Evolutionary conservation across 2,329 filamentous ascomycete species (phyloP).

Genomic region (Parasarocladium wereldwijsianum): DNA sequence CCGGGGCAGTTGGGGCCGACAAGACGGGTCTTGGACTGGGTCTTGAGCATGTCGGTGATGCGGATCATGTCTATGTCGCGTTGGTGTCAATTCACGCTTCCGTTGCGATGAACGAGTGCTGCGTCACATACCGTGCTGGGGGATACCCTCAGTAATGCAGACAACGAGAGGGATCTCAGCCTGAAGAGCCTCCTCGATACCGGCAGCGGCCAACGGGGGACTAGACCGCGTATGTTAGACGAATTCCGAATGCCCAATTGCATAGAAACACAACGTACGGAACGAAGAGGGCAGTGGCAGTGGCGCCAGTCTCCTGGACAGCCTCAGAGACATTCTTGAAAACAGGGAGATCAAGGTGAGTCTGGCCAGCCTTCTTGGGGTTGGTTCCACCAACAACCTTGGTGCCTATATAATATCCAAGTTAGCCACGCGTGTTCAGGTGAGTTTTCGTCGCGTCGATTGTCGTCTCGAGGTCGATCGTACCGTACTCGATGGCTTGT

Average conservation of each 20-base stretch:
- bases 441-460: constrained; percentile 9
- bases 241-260: neutral
- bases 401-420: constrained; percentile 54
- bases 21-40: constrained; percentile 90
- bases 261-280: constrained; percentile 52
- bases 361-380: constrained; percentile 91
- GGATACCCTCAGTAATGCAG: constrained; percentile 96
- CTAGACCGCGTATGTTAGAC: constrained; percentile 35
- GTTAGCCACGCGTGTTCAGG: too few relatives aligned
- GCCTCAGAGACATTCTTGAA: constrained; percentile 83
- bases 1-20: constrained; percentile 75
- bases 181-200: constrained; percentile 91
- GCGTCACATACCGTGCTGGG: constrained; percentile 65
- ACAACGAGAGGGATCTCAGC: constrained; percentile 92
- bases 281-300: constrained; percentile 89
- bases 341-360: constrained; percentile 82
- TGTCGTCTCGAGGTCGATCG: constrained; percentile 10
- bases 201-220: constrained; percentile 77
- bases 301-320: constrained; percentile 79
- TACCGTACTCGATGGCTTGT: constrained; percentile 98
- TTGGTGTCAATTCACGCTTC: constrained; percentile 2
- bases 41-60: constrained; percentile 95
- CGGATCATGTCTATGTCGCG: constrained; percentile 75
- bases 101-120: constrained; percentile 5
- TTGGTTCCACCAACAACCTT: constrained; percentile 97